phyloP scores from a whole-genome alignment of 139 green algal species.

The Haematococcus sp. region DNA sequence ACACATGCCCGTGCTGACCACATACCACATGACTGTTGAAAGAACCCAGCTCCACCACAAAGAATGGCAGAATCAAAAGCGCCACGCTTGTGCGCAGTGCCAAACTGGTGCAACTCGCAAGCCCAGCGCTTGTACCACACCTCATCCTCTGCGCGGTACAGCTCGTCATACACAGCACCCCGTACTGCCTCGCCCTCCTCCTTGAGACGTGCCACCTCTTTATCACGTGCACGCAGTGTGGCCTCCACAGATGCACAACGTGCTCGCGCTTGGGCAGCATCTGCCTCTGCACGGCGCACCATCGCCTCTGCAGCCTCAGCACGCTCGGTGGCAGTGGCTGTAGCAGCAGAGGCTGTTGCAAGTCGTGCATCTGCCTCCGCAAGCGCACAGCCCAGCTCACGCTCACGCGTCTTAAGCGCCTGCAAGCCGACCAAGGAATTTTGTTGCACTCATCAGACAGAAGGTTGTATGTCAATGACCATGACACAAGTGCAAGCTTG shows the following conservation, averaged over 20 bases:
- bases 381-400: slow-evolving; percentile 14
- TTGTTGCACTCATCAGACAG: too few relatives aligned
- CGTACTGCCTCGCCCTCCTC: slow-evolving; percentile 19
- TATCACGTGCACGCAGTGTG: neutral
- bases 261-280: slow-evolving; percentile 11
- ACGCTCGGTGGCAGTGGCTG: neutral
- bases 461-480: too few relatives aligned
- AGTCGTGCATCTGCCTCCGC: slow-evolving; percentile 12
- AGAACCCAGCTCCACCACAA: neutral
- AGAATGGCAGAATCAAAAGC: neutral
- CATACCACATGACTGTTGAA: neutral
- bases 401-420: slow-evolving; percentile 13
- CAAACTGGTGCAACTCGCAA: too few relatives aligned
- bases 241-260: slow-evolving; percentile 12
- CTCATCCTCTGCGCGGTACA: slow-evolving; percentile 32
- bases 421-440: too few relatives aligned
- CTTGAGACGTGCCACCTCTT: slow-evolving; percentile 14
- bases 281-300: neutral
- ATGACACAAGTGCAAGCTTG: neutral
- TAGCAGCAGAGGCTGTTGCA: neutral
- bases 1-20: neutral
- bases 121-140: neutral
- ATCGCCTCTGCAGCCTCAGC: neutral
- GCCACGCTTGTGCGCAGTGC: too few relatives aligned
- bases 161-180: slow-evolving; percentile 18